Evolutionary conservation across 2,329 filamentous ascomycete genomes (phyloP), one percentile per base, ranked within the genome.

Genomic region (Fusarium decemcellulare): DNA sequence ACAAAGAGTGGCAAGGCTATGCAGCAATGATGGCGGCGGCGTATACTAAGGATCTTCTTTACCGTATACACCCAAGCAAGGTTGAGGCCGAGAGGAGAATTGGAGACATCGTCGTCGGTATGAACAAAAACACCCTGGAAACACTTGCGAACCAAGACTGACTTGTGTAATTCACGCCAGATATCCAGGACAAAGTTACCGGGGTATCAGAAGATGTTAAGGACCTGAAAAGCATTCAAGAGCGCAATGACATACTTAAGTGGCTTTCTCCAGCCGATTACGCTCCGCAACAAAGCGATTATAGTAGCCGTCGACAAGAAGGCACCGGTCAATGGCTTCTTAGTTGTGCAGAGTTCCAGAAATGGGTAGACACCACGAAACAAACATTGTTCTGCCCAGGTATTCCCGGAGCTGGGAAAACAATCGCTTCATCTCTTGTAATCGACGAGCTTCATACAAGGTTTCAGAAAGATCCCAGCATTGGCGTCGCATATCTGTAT

Each of bases 311-410:
- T 6, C 16, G 40, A 8, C 47, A 52, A 6, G 12, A 18, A 10
- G 53, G 32, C 23, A 58, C 53, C 5, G 54, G 60, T 1, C 11
- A 47, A 9, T 58, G 60, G 60, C 9, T 62, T 4, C n/a, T 62
- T 6, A 15, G 51, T 3, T 61, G 47, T 2, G 5, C 15, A 2
- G 1, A 53, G n/a, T 59, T 27, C 27, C 43, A 30, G 8, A 8
- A 12, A 4, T 59, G 54, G 30, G 4, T 15, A 11, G 8, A 32
- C 9, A 10, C n/a, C 5, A 16, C 6, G 2, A 27, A 52, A 0
- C 34, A 53, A 12, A 57, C 52, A 1, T 6, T 62, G 1, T 48
- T 62, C 14, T 58, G 60, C 14, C 18, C 18, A 23, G 18, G 18
- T 23, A 23, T 23, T 4, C 18, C 18, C 18, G 18, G 18, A 4